Conservation (phyloP, 2,329 filamentous ascomycete species). For the Diaporthe citrichinensis region DNA sequence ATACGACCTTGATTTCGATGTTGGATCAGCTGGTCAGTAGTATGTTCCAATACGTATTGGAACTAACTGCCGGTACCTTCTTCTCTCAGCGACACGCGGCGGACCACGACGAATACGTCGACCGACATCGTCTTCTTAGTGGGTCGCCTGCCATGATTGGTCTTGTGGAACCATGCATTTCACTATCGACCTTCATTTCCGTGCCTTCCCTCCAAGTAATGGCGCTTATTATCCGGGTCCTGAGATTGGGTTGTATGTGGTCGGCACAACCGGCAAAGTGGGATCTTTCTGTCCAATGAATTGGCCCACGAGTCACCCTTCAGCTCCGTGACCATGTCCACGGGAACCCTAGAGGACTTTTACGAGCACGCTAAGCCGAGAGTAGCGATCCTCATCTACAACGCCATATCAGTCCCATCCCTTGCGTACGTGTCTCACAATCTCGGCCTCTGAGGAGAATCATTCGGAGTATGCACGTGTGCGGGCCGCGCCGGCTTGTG, state of each 20-base stretch:
- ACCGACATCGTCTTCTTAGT: background rate
- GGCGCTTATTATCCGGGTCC: background rate
- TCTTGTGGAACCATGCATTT: background rate
- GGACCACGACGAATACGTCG: background rate
- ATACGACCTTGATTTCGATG: background rate
- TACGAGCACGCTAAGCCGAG: constrained; percentile 19
- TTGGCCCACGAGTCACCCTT: constrained; percentile 14
- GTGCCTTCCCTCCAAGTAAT: background rate
- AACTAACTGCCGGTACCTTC: background rate
- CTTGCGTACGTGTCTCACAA: background rate
- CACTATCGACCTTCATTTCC: background rate
- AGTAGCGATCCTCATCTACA: background rate
- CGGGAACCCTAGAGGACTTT: constrained; percentile 14
- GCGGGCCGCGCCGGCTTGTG: constrained; percentile 12
- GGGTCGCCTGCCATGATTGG: background rate
- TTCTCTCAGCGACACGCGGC: background rate
- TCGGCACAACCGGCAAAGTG: constrained; percentile 17
- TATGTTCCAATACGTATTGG: background rate
- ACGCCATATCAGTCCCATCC: background rate
- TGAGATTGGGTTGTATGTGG: constrained; percentile 9
- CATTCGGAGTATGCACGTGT: background rate
- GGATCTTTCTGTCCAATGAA: constrained; percentile 27
- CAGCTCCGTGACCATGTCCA: background rate
- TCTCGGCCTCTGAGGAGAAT: background rate
- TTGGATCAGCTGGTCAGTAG: too few species aligned